Conservation (phyloP, 1,284 basidiomycete genomes). For the Coriolopsis trogii region DNA sequence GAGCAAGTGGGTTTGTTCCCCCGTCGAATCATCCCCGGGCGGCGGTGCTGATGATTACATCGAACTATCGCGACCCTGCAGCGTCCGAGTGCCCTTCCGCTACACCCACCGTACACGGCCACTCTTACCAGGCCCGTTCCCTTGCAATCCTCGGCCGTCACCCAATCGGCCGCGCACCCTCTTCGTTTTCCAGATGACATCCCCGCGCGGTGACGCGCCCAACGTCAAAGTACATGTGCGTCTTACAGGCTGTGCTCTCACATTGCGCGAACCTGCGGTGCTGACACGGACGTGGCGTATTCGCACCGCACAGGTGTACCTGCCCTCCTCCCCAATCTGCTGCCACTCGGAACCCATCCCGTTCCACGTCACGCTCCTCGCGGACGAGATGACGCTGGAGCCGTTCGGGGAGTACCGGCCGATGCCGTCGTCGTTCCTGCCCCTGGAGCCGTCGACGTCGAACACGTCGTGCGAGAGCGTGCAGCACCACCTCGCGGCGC, state of each 20-base stretch:
- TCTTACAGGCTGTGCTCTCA: background rate
- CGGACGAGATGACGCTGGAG: constrained; percentile 28
- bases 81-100: constrained; percentile 19
- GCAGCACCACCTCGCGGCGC: constrained; percentile 11
- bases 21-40: background rate
- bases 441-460: constrained; percentile 22
- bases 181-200: constrained; percentile 24
- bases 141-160: constrained; percentile 11
- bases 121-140: constrained; percentile 26
- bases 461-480: constrained; percentile 17
- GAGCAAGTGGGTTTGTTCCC: constrained; percentile 20
- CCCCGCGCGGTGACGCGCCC: constrained; percentile 10
- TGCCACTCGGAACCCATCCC: constrained; percentile 32
- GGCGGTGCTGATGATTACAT: constrained; percentile 8
- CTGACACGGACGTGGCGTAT: background rate
- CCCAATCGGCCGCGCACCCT: constrained; percentile 24
- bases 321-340: constrained; percentile 32
- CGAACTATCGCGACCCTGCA: constrained; percentile 6
- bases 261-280: background rate
- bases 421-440: constrained; percentile 31
- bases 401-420: constrained; percentile 31
- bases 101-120: constrained; percentile 27
- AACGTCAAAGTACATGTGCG: constrained; percentile 26
- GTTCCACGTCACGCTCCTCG: constrained; percentile 33
- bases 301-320: constrained; percentile 28